Evolutionary conservation across 352 stramenopile species (phyloP).

Genomic region (Phytophthora sojae): DNA sequence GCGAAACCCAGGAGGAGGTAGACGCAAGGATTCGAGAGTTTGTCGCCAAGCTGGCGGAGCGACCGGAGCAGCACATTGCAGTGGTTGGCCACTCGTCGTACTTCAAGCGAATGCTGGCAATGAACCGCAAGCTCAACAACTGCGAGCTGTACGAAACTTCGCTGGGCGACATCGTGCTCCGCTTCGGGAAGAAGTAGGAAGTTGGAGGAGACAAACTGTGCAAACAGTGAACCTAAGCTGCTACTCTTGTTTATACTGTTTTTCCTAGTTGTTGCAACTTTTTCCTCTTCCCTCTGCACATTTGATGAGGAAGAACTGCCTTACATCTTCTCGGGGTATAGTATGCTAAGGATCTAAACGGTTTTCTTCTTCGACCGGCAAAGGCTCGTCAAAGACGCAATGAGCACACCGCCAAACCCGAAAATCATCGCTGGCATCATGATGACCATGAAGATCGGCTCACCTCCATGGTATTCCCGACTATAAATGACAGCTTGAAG

Average conservation of each 20-base stretch:
- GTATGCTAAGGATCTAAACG: conserved; percentile 3
- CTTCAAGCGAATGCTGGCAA: conserved; percentile 87
- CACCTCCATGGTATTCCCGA: conserved; percentile 78
- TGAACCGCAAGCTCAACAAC: conserved; percentile 83
- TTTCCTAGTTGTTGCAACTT: too few relatives aligned
- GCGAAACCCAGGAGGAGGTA: conserved; percentile 64
- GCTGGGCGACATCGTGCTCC: conserved; percentile 30
- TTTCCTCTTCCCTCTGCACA: too few relatives aligned
- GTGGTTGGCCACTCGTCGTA: conserved; percentile 86
- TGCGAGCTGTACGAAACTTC: conserved; percentile 72
- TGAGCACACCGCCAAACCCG: conserved; percentile 59
- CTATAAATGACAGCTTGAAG: conserved; percentile 85
- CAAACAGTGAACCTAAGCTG: not conserved
- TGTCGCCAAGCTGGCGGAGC: conserved; percentile 51
- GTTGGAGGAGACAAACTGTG: not conserved
- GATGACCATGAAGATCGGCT: conserved; percentile 81
- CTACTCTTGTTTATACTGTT: not conserved
- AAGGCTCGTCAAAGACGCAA: conserved; percentile 59
- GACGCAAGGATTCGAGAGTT: conserved; percentile 77
- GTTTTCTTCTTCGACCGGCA: conserved; percentile 37
- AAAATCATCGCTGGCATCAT: conserved; percentile 82
- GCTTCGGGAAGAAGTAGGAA: conserved; percentile 13
- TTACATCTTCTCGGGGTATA: too few relatives aligned
- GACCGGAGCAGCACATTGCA: conserved; percentile 77
- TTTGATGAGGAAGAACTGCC: too few relatives aligned